Evolutionary conservation across 139 green algal species (phyloP), one percentile per base, ranked within the genome.

Genomic region (Parachlorella kessleri): DNA sequence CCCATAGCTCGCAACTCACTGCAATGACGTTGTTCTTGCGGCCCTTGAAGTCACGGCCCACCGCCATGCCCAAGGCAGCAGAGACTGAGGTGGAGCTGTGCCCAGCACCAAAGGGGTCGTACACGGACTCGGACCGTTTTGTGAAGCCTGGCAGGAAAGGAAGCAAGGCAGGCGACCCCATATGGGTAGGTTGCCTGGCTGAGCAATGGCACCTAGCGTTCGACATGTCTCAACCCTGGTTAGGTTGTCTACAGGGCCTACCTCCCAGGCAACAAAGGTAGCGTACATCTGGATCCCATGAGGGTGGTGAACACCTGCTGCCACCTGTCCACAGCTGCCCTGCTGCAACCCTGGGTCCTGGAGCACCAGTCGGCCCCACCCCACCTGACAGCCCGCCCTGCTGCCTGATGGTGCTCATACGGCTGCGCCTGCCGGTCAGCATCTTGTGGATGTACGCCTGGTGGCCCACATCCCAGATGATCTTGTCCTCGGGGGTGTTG

Each of bases 361-460:
- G n/a, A n/a, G n/a, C n/a, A n/a, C n/a, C n/a, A n/a, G n/a, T n/a
- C n/a, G n/a, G n/a, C n/a, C n/a, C n/a, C n/a, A n/a, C n/a, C 84
- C 30, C 40, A 95, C 92, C 94, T 72, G 94, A 97, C 28, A 99
- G 88, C 54, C 97, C 97, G 30, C 90, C 89, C 28, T 92, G 95
- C 81, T 96, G 92, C 32, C 97, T 87, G 75, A 99, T 99, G 59
- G 94, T 97, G 66, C 55, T 66, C 97, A 99, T 99, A n/a, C 83
- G 73, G 38, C 66, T 77, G 21, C 97, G 87, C 21, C 97, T 83
- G 3, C 96, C 96, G 1, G 97, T 99, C 67, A 99, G 84, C 65
- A 99, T 99, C 83, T 99, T 99, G 87, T 99, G 97, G 10, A 92
- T 93, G 80, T 99, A 99, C 0, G 94, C 94, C 88, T 99, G 96